Conservation (phyloP, 164 flowering plant species). For the Tetracentron sinense region DNA sequence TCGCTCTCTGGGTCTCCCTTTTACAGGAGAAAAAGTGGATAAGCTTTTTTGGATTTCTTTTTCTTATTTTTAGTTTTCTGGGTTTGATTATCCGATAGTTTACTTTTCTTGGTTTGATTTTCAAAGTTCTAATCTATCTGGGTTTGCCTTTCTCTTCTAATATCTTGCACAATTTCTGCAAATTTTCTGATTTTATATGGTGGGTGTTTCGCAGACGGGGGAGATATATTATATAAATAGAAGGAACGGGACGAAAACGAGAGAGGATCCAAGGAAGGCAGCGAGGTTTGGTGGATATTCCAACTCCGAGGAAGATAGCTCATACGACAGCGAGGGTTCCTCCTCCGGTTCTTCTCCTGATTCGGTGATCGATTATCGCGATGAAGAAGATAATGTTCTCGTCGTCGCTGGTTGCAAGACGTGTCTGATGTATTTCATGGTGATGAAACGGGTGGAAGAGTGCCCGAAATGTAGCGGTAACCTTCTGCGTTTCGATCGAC, state of each 20-base stretch:
- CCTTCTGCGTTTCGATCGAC: conserved; percentile 61
- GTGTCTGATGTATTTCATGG: conserved; percentile 83
- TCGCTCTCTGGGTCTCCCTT: too few species aligned
- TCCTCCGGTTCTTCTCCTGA: conserved; percentile 38
- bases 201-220: conserved; percentile 58
- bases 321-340: conserved; percentile 52
- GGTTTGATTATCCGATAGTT: too few species aligned
- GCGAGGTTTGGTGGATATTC: conserved; percentile 24
- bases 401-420: conserved; percentile 82
- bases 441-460: conserved; percentile 54
- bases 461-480: conserved; percentile 73
- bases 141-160: too few species aligned
- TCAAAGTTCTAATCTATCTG: too few species aligned
- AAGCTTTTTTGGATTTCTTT: too few species aligned
- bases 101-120: too few species aligned
- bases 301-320: conserved; percentile 40
- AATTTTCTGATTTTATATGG: neutral
- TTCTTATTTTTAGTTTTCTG: too few species aligned
- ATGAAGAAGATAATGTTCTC: conserved; percentile 25
- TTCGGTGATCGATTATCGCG: conserved; percentile 15
- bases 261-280: conserved; percentile 62
- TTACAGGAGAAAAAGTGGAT: too few species aligned
- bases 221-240: conserved; percentile 83
- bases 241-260: conserved; percentile 67
- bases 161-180: too few species aligned